phyloP scores from a whole-genome alignment of 148 eudicot species.

The Arbutus unedo region DNA sequence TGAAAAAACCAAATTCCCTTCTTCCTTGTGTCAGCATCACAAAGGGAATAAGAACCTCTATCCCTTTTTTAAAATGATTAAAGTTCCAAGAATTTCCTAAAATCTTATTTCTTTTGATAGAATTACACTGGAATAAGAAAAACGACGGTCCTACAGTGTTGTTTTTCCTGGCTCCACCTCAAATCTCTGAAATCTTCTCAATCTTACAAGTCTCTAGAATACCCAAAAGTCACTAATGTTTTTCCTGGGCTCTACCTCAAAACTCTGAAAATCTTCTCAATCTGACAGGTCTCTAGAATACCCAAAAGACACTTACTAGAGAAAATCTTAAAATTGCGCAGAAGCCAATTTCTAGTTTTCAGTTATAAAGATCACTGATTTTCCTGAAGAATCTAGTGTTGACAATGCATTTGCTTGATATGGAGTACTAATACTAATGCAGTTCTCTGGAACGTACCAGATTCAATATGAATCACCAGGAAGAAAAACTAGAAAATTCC shows the following conservation, averaged over 20 bases:
- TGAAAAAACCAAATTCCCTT: neutral
- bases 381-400: neutral
- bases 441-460: neutral
- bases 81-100: neutral
- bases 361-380: neutral
- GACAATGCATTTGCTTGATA: neutral
- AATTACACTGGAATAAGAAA: neutral
- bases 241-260: no score
- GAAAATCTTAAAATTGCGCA: neutral
- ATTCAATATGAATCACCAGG: neutral
- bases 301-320: neutral
- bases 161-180: neutral
- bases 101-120: neutral
- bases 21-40: conserved; percentile 5
- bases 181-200: no score
- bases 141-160: neutral
- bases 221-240: no score
- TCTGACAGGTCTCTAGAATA: no score
- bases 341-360: neutral
- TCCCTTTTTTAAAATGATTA: neutral
- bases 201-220: no score
- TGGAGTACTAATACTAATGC: neutral
- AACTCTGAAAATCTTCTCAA: no score
- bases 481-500: neutral
- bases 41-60: neutral